These are phyloP conservation scores for Gryganskiella cystojenkinii DNA, from an alignment of 192 early-diverging fungal genomes.

Conservation along the genomic window DNA sequence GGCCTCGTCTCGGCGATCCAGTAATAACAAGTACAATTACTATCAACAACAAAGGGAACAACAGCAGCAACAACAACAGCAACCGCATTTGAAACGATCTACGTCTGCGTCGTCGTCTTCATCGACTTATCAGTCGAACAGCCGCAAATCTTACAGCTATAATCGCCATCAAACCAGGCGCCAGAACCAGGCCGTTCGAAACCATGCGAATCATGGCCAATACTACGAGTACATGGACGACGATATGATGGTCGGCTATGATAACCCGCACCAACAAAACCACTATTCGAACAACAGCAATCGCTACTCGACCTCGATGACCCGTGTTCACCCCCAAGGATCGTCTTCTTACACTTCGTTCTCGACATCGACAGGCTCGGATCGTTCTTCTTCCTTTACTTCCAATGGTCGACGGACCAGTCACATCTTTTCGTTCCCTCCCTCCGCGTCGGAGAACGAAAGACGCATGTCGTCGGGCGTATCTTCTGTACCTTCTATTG, in stretches of 20 bases:
- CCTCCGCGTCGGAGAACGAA: constrained; percentile 38
- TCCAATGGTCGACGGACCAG: neutral
- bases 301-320: constrained; percentile 22
- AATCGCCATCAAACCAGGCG: constrained; percentile 29
- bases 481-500: constrained; percentile 19
- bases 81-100: constrained; percentile 9
- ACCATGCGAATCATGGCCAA: constrained; percentile 15
- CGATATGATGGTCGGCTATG: constrained; percentile 36
- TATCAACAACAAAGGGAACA: constrained; percentile 26
- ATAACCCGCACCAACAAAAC: constrained; percentile 25
- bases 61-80: constrained; percentile 19
- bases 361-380: constrained; percentile 3
- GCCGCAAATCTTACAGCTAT: constrained; percentile 13
- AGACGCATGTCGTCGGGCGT: constrained; percentile 16
- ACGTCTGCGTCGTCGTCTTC: too few species aligned
- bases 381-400: neutral
- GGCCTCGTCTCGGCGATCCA: constrained; percentile 10
- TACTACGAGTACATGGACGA: constrained; percentile 28
- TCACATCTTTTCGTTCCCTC: constrained; percentile 12
- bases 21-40: neutral
- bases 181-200: constrained; percentile 16
- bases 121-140: too few species aligned
- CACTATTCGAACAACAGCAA: constrained; percentile 30
- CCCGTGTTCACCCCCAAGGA: constrained; percentile 31
- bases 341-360: constrained; percentile 21